Base-by-base conservation (phyloP, 2,329 filamentous ascomycete genomes). In the Podosphaera leucotricha region DNA sequence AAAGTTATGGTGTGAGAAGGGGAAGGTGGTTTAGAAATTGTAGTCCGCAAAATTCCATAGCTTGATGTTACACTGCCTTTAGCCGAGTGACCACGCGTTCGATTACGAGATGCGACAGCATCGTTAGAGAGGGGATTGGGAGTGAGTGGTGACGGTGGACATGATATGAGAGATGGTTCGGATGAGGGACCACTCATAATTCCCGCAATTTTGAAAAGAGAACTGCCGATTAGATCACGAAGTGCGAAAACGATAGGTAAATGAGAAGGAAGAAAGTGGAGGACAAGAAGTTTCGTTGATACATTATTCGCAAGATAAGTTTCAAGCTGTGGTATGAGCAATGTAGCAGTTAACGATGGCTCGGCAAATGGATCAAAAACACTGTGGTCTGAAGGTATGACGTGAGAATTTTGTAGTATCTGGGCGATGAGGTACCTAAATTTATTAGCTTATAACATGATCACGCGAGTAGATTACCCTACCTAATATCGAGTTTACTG, bases 241-340 rank as follows among this genome's bases (percentile, higher is more conserved):
- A 78, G 57, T 0, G 71, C 70, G 3, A 75, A 53, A 1, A 76
- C 61, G 2, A 71, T 72, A 2, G 66, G 52, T 1, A 77, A 61
- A 48, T 77, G 68, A 41, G 69, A 66, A 0, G 66, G 58, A 0
- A 72, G 66, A 48, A 72, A 77, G 45, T 76, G 69, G 7, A 78
- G 60, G 4, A 78, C 56, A 0, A 78, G 63, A 46, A 76, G 68
- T 8, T 66, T 66, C 18, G 70, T 66, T 33, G 65, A 60, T 2
- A 64, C 53, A 49, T 75, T 69, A 1, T 64, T 60, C 3, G 66
- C 63, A 41, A 77, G 60, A 48, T 74, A 77, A 0, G 66, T 66
- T 51, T 77, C 73, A 1, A 78, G 61, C 47, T 75, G 70, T 1
- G 72, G 70, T 35, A 77, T 61, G 19, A 77, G 63, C 2, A 75